Base-by-base conservation (phyloP, 2,329 filamentous ascomycete species). In the Pseudogymnoascus sp. region DNA sequence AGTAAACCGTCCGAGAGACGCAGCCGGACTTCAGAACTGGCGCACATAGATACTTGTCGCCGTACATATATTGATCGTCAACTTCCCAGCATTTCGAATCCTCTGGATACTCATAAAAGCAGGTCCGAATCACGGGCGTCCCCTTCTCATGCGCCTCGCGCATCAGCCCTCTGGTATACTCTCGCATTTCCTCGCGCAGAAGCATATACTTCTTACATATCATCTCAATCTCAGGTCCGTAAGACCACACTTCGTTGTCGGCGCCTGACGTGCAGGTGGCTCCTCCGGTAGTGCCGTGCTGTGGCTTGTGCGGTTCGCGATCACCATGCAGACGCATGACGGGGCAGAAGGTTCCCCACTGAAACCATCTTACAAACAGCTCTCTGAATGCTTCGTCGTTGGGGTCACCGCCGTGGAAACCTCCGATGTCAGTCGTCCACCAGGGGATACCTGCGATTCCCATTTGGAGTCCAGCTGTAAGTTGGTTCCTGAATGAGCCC, bases 401-500 rank as follows among this genome's bases (percentile, higher is more conserved):
- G 0, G 85, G 83, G 65, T 86, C 78, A 0, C 86, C 86, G 4
- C 86, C 86, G 68, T 88, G 86, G 69, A 89, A 89, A 0, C 87
- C 87, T 1, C 87, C 86, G 61, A 89, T 88, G 67, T 89, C 86
- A 0, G 86, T 89, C 0, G 86, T 89, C 84, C 84, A 89, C 85
- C 85, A 88, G 0, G 84, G 80, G 8, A 88, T 78, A 0, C 86
- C 86, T 0, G 84, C 78, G 3, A 88, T 74, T 0, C 84, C 86
- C 82, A 88, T 87, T 69, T 87, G 86, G 18, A 89, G 74, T 0
- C 86, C 86, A 0, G 86, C 86, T 0, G 83, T 78, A 2, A 88
- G 75, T 70, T 89, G 85, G 64, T 83, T 80, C 3, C 82, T 78
- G 59, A 88, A 77, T 25, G 79, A 84, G 2, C 72, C 72, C 86